phyloP scores from a whole-genome alignment of 148 eudicot species.

The Chenopodium album region DNA sequence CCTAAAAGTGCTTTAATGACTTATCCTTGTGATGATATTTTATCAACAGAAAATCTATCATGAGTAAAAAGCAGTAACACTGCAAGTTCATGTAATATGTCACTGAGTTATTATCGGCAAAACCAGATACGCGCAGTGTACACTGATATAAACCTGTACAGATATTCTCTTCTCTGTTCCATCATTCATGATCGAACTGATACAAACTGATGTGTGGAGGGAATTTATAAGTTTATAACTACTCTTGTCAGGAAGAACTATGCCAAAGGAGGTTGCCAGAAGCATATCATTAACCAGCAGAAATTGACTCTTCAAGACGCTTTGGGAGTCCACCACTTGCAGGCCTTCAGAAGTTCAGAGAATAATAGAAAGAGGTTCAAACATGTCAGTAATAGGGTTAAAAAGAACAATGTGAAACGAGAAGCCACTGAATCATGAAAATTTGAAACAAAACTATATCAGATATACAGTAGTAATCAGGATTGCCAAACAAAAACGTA shows the following conservation, averaged over 20 bases:
- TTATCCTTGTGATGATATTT: too few relatives aligned
- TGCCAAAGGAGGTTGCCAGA: background rate
- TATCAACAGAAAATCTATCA: background rate
- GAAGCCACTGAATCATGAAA: background rate
- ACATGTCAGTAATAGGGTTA: background rate
- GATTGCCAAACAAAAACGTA: background rate
- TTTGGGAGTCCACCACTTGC: constrained; percentile 71
- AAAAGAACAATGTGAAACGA: background rate
- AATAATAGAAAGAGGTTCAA: background rate
- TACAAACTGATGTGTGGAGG: background rate
- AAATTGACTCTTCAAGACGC: constrained; percentile 37
- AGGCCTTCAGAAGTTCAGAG: constrained; percentile 58
- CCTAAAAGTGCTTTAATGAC: too few relatives aligned
- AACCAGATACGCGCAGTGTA: background rate
- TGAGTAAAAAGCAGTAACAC: background rate
- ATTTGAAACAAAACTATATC: background rate
- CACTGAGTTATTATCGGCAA: background rate
- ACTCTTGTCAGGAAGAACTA: background rate
- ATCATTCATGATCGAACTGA: background rate
- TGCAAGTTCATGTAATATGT: background rate
- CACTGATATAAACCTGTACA: constrained; percentile 16
- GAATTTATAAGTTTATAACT: background rate
- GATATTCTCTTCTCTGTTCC: background rate
- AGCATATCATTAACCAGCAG: constrained; percentile 25
- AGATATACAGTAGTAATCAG: background rate